A percentile compares a stretch with the other conserved stretches of the same genome.
These are phyloP conservation scores for Coemansia sp. DNA, from an alignment of 192 early-diverging fungal genomes.

Conservation along the genomic window DNA sequence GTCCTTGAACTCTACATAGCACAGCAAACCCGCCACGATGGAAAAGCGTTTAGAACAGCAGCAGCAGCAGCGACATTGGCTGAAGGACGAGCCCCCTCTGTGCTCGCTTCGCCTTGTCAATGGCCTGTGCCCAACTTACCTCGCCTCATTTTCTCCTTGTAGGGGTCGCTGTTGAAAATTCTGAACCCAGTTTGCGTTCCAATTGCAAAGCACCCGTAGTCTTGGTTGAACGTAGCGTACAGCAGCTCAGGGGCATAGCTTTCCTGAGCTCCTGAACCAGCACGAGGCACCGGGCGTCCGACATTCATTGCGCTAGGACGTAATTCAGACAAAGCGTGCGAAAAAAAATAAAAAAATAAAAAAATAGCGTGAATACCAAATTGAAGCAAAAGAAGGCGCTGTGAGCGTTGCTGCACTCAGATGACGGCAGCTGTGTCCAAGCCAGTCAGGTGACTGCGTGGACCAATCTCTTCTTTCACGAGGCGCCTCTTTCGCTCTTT, in stretches of 20 bases:
- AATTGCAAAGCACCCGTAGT: conserved; percentile 80
- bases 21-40: not conserved
- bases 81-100: not conserved
- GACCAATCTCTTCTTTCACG: not conserved
- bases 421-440: not conserved
- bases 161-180: conserved; percentile 80
- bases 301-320: conserved; percentile 31
- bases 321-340: not conserved
- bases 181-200: conserved; percentile 80
- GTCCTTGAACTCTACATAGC: conserved; percentile 67
- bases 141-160: conserved; percentile 76
- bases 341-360: not conserved
- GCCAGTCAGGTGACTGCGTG: not conserved
- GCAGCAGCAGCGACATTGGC: not conserved
- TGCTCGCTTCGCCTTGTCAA: not conserved
- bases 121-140: conserved; percentile 16
- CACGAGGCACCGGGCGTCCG: conserved; percentile 39
- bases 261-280: conserved; percentile 35
- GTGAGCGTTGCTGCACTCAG: not conserved
- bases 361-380: not conserved
- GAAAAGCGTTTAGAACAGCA: not conserved
- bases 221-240: conserved; percentile 81
- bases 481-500: not conserved
- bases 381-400: not conserved
- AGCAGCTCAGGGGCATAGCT: conserved; percentile 57